Conservation (phyloP, 1,284 basidiomycete genomes). For the Malassezia psittaci region DNA sequence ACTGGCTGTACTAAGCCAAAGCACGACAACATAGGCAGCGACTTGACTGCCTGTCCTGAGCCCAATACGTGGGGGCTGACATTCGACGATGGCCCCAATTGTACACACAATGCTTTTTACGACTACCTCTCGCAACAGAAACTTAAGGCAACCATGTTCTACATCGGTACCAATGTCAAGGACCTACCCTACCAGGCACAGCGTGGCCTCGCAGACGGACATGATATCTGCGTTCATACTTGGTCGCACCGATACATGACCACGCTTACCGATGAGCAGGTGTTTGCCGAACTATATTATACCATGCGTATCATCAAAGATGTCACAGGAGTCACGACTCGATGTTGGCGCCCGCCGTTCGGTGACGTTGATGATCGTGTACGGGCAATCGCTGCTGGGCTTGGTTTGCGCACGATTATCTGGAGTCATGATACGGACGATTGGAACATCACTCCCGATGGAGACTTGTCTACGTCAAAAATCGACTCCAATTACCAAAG, state of each 20-base stretch:
- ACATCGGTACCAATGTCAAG: slow-evolving; percentile 53
- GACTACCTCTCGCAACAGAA: slow-evolving; percentile 51
- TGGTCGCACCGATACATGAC: slow-evolving; percentile 54
- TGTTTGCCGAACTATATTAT: slow-evolving; percentile 56
- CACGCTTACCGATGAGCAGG: slow-evolving; percentile 51
- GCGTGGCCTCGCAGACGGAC: slow-evolving; percentile 47
- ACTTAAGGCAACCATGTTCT: slow-evolving; percentile 53
- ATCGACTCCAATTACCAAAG: slow-evolving; percentile 50
- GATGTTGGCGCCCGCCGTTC: slow-evolving; percentile 52
- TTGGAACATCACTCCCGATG: slow-evolving; percentile 48
- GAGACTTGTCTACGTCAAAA: slow-evolving; percentile 39
- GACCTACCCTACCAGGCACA: slow-evolving; percentile 54
- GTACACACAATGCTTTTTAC: slow-evolving; percentile 53
- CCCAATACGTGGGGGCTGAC: slow-evolving; percentile 53
- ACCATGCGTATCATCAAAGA: slow-evolving; percentile 52
- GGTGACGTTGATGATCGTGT: slow-evolving; percentile 55
- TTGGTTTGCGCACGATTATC: slow-evolving; percentile 52
- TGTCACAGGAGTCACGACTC: slow-evolving; percentile 51
- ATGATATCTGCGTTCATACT: slow-evolving; percentile 38
- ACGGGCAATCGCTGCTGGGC: slow-evolving; percentile 51
- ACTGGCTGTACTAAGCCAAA: slow-evolving; percentile 41
- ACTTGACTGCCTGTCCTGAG: slow-evolving; percentile 50
- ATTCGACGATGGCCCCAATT: slow-evolving; percentile 52
- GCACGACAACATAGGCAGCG: slow-evolving; percentile 37
- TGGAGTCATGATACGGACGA: slow-evolving; percentile 52